Conservation (phyloP, 179 eudicot species). For the Vitellaria paradoxa region DNA sequence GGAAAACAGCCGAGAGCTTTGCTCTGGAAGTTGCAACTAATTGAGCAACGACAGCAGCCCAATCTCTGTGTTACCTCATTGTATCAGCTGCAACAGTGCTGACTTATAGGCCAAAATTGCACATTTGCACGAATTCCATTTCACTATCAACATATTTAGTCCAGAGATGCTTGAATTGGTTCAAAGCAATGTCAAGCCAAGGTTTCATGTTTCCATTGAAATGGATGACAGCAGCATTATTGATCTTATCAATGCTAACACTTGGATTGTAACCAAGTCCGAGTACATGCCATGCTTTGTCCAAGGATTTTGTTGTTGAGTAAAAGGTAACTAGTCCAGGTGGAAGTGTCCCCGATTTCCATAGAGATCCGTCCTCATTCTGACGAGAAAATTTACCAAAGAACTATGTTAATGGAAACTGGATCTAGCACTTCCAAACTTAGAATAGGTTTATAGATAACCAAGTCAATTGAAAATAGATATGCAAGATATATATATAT, state of each 20-base stretch:
- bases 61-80: slow-evolving; percentile 32
- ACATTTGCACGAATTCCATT: slow-evolving; percentile 81
- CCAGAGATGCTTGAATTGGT: slow-evolving; percentile 78
- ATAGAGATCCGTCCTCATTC: slow-evolving; percentile 62
- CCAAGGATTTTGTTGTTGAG: slow-evolving; percentile 68
- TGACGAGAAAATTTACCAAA: slow-evolving; percentile 23
- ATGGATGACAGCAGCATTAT: slow-evolving; percentile 79
- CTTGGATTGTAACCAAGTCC: slow-evolving; percentile 89
- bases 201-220: slow-evolving; percentile 91
- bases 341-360: slow-evolving; percentile 73
- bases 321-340: slow-evolving; percentile 75
- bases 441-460: background rate
- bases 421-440: background rate
- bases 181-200: slow-evolving; percentile 90
- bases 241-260: slow-evolving; percentile 79
- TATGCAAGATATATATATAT: background rate
- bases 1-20: slow-evolving; percentile 20
- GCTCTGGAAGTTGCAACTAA: slow-evolving; percentile 20
- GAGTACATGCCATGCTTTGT: slow-evolving; percentile 79
- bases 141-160: slow-evolving; percentile 72
- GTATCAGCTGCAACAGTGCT: slow-evolving; percentile 8
- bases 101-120: slow-evolving; percentile 79
- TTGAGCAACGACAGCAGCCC: slow-evolving; percentile 19
- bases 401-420: background rate
- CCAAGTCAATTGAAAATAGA: background rate